Percentiles rank a stretch among this genome's conserved stretches.
These are phyloP conservation scores for Rhytidiadelphus loreus DNA, from an alignment of 225 moss, liverwort and hornwort species.

Conservation along the genomic window DNA sequence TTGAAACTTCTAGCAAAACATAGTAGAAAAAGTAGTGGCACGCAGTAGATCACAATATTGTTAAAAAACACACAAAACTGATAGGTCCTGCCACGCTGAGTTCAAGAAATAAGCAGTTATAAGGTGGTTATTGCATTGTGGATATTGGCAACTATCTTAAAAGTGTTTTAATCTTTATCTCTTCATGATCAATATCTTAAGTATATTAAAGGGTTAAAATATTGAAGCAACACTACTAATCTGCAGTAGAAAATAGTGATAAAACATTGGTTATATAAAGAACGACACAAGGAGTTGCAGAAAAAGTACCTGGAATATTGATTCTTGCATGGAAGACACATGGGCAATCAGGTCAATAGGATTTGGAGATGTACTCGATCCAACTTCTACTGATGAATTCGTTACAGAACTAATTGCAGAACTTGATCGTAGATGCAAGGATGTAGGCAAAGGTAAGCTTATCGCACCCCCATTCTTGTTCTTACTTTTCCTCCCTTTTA, in stretches of 20 bases:
- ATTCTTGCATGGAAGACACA: constrained; percentile 71
- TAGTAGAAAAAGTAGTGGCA: neutral
- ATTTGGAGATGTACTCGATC: constrained; percentile 25
- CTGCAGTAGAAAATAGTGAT: neutral
- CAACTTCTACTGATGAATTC: constrained; percentile 44
- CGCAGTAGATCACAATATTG: neutral
- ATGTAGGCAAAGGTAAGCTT: constrained; percentile 24
- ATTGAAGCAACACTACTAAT: neutral
- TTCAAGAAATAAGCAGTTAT: neutral
- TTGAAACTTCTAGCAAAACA: neutral
- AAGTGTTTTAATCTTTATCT: neutral
- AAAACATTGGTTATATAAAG: neutral
- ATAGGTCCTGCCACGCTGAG: neutral
- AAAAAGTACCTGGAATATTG: constrained; percentile 24
- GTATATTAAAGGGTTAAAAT: neutral
- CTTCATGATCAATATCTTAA: neutral
- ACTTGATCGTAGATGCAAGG: constrained; percentile 23
- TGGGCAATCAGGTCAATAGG: constrained; percentile 35
- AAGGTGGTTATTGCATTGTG: neutral
- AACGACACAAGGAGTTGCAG: neutral
- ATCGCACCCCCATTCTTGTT: constrained; percentile 58
- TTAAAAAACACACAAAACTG: neutral
- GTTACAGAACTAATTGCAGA: constrained; percentile 10
- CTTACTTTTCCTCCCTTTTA: constrained; percentile 84
- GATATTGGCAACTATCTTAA: neutral